phyloP scores from a whole-genome alignment of 2,329 filamentous ascomycete genomes.

The Polychaeton citri region DNA sequence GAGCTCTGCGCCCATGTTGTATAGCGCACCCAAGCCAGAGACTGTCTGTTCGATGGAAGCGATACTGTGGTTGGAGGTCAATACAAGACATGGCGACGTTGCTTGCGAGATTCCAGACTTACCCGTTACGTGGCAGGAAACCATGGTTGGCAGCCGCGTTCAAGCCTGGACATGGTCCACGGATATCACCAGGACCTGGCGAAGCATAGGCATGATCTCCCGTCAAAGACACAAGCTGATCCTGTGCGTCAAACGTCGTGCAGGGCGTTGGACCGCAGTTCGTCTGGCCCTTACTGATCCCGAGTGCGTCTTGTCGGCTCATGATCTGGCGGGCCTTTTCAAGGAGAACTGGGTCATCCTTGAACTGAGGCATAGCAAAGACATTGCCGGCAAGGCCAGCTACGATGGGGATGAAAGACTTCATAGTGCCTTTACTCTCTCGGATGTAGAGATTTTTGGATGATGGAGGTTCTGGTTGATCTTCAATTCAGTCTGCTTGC shows the following conservation, averaged over 20 bases:
- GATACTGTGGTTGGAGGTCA: conserved; percentile 11
- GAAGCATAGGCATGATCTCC: conserved; percentile 10
- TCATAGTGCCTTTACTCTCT: no score
- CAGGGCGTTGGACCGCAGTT: conserved; percentile 4
- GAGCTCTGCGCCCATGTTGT: conserved; percentile 16
- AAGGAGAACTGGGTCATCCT: no score
- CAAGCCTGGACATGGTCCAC: no score
- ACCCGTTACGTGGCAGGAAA: conserved; percentile 18
- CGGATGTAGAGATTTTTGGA: no score
- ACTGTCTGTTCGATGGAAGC: conserved; percentile 16
- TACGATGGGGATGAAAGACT: no score
- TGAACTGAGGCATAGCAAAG: no score
- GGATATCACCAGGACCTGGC: conserved; percentile 8
- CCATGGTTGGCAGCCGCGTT: conserved; percentile 11
- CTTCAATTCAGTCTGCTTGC: no score
- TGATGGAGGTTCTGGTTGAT: no score
- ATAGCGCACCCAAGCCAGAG: no score
- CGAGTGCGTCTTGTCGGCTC: no score
- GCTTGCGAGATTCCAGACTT: conserved; percentile 18
- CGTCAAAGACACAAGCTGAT: conserved; percentile 11
- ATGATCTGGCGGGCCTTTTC: no score
- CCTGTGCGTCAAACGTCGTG: conserved; percentile 9
- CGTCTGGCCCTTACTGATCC: conserved; percentile 1
- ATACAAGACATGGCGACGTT: conserved; percentile 20
- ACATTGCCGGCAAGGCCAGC: no score